Evolutionary conservation across 1,284 basidiomycete species (phyloP).

Genomic region (Cryptococcus jaspeensis): DNA sequence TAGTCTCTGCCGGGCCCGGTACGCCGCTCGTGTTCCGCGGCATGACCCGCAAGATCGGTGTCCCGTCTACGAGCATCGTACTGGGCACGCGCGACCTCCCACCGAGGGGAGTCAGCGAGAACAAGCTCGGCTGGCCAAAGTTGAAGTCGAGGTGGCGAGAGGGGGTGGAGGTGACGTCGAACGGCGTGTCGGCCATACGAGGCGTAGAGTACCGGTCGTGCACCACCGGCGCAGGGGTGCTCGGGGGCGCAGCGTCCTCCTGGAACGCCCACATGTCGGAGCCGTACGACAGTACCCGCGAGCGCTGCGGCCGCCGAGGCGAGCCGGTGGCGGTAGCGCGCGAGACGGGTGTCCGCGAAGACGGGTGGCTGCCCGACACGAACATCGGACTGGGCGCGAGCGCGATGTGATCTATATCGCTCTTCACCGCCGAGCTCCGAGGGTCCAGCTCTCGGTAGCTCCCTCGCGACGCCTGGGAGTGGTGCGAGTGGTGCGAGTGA

Average conservation of each 20-base stretch:
- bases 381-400: slow-evolving; percentile 48
- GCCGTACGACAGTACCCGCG: slow-evolving; percentile 43
- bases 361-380: slow-evolving; percentile 11
- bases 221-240: slow-evolving; percentile 35
- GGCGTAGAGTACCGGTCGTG: slow-evolving; percentile 43
- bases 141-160: slow-evolving; percentile 47
- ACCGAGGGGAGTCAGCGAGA: slow-evolving; percentile 43
- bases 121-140: slow-evolving; percentile 39
- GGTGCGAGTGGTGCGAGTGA: neutral
- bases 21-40: slow-evolving; percentile 16
- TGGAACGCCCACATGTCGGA: slow-evolving; percentile 39
- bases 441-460: slow-evolving; percentile 30
- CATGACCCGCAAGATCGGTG: slow-evolving; percentile 18
- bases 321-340: slow-evolving; percentile 15
- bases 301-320: slow-evolving; percentile 33
- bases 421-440: slow-evolving; percentile 40
- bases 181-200: slow-evolving; percentile 39
- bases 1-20: slow-evolving; percentile 21
- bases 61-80: slow-evolving; percentile 24
- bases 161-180: slow-evolving; percentile 48
- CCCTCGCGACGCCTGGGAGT: slow-evolving; percentile 14
- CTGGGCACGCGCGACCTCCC: slow-evolving; percentile 35
- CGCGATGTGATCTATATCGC: slow-evolving; percentile 36
- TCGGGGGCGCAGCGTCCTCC: slow-evolving; percentile 34
- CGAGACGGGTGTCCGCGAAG: slow-evolving; percentile 28